Base-by-base conservation (phyloP, 176 grass and related monocot species). In the Saccharum officinarum region DNA sequence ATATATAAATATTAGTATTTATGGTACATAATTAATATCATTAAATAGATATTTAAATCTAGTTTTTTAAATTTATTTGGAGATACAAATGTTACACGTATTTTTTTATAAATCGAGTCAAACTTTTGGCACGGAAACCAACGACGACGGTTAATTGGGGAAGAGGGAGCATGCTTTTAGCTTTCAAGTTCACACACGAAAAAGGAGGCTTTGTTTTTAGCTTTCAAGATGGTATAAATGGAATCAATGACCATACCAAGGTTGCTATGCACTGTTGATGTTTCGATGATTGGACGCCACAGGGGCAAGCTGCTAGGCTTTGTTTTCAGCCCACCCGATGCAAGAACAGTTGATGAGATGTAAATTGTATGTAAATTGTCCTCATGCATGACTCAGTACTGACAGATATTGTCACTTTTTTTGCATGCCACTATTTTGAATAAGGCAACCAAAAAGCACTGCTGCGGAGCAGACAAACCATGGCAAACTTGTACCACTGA, bases 381-480 rank as follows among this genome's bases (percentile, higher is more conserved):
- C 79, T 82, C 79, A 67, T 11, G 66, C 79, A 67, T 11, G 66
- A 79, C 67, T 78, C 41, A 34, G 49, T 72, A 86, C 82, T 30
- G 76, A 67, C 17, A 60, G 20, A 60, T 3, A 49, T 22, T n/a
- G n/a, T 10, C 45, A 55, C 67, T 67, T 76, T 90, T 90, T 90
- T 82, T 76, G 79, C 79, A 78, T 44, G 26, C 67, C 9, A 78
- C 83, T 10, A 38, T 66, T 86, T 86, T 86, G 88, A 86, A 86
- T 86, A 57, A 34, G 6, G 23, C 60, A 45, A 80, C 46, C 30
- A 82, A 40, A 77, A 69, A 59, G 61, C 52, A 62, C 70, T 26
- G 60, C 59, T 64, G 11, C 60, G 25, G 60, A 45, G 8, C 57
- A 64, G 39, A 44, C 15, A 79, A 79, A 66, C 60, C 3, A 22